Evolutionary conservation across 2,329 filamentous ascomycete species (phyloP).

Genomic region (Chaetomium olivaceum): DNA sequence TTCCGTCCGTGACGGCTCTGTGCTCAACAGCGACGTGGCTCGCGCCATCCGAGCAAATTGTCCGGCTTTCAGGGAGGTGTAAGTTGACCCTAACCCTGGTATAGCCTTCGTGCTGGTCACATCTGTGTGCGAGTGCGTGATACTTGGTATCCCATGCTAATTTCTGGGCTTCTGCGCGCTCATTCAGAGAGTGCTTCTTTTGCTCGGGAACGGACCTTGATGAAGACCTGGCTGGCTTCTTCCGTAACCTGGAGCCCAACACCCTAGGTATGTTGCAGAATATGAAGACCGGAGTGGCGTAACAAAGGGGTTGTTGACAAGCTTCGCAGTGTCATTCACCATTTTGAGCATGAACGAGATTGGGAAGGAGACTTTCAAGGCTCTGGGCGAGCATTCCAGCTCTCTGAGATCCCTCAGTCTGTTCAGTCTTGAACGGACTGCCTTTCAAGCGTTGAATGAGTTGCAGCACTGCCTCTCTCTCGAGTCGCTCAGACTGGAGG

Average conservation of each 20-base stretch:
- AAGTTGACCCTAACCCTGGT: slow-evolving; percentile 16
- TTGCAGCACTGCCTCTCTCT: slow-evolving; percentile 40
- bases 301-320: not conserved
- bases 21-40: slow-evolving; percentile 56
- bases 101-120: not conserved
- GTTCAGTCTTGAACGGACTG: slow-evolving; percentile 34
- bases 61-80: slow-evolving; percentile 59
- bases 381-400: slow-evolving; percentile 47
- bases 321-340: slow-evolving; percentile 51
- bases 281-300: not conserved
- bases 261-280: slow-evolving; percentile 43
- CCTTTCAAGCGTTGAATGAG: slow-evolving; percentile 36
- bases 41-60: slow-evolving; percentile 58
- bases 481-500: slow-evolving; percentile 40
- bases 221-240: slow-evolving; percentile 57
- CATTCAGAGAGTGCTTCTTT: slow-evolving; percentile 49
- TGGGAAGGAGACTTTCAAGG: slow-evolving; percentile 55
- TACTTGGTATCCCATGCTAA: not conserved
- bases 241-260: slow-evolving; percentile 56
- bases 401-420: slow-evolving; percentile 41
- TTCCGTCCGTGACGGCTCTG: slow-evolving; percentile 61
- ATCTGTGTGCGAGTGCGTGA: not conserved
- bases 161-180: not conserved
- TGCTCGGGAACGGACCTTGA: slow-evolving; percentile 52
- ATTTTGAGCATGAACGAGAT: slow-evolving; percentile 58